Conservation (phyloP, 169 alveolate genomes). For the Plasmodium ovale region DNA sequence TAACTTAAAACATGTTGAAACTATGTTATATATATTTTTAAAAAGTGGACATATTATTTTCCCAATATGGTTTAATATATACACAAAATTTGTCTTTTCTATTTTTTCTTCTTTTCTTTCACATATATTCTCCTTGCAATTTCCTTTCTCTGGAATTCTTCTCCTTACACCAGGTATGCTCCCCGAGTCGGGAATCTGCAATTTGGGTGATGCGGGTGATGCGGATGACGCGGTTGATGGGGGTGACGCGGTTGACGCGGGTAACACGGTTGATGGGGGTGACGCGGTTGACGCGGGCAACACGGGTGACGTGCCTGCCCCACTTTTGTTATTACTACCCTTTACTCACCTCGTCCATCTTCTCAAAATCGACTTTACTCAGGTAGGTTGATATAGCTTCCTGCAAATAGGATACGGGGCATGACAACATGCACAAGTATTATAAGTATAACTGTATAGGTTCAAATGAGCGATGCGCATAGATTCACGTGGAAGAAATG, state of each 20-base stretch:
- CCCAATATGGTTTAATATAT: slow-evolving; percentile 14
- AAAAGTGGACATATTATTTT: slow-evolving; percentile 23
- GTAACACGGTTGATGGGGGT: no score
- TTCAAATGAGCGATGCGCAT: background rate
- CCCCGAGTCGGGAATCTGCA: no score
- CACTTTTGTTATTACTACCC: no score
- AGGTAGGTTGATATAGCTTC: slow-evolving; percentile 28
- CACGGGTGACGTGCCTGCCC: no score
- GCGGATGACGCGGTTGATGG: no score
- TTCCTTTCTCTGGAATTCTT: background rate
- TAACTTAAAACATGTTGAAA: slow-evolving; percentile 32
- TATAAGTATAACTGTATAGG: no score
- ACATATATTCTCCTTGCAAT: background rate
- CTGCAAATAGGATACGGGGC: background rate
- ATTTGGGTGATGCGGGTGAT: no score
- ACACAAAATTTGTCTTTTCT: slow-evolving; percentile 5
- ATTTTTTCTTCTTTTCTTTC: slow-evolving; percentile 3
- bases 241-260: no score
- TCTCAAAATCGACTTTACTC: background rate
- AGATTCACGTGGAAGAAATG: background rate
- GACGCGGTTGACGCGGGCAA: no score
- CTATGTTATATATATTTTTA: background rate
- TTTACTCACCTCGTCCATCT: background rate
- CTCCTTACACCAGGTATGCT: background rate
- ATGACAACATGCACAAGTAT: background rate